Evolutionary conservation across 495 filamentous ascomycete species (phyloP), one percentile per base, ranked within the genome.

Genomic region (Parmelia sp.): DNA sequence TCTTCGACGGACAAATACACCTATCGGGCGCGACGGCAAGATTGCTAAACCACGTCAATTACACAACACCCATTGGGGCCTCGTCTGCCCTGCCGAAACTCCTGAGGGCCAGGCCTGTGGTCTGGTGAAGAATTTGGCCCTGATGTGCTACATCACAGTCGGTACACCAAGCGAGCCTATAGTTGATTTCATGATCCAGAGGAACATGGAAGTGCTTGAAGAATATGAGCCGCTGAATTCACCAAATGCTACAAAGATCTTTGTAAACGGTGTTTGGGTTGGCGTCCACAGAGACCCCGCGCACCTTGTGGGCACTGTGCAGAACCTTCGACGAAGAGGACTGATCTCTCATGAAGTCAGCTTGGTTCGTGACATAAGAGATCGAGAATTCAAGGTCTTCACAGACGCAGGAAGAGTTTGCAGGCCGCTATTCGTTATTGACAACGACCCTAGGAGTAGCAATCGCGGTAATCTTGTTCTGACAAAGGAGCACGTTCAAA

Each of bases 51-150:
- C 94, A 5, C 89, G 94, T 58, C 95, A 97, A 75, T 84, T 99
- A 56, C 94, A 99, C 79, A 97, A 97, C 74, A 97, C 94, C 0
- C 94, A 99, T 74, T 99, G 95, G 95, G 94, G 94, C 60, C 78
- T 97, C 65, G 93, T 99, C 9, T 99, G 94, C 74, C 94, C 94
- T 29, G 94, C 94, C 31, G 94, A 99, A 71, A 99, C 94, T 21
- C 94, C 94, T 11, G 94, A 99, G 84, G 94, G 94, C 65, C 95
- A 99, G 73, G 94, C 94, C 74, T 99, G 94, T 78, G 94, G 94
- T 74, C 76, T 99, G 64, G 95, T 99, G 74, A 99, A 99, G 80
- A 99, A 99, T 69, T 73, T 99, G 71, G 90, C 95, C 5, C 83
- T 99, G 53, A 97, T 99, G 93, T 97, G 92, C 73, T 96, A 92